Conservation (phyloP, 768 basidiomycete genomes). For the Suillus brevipes region DNA sequence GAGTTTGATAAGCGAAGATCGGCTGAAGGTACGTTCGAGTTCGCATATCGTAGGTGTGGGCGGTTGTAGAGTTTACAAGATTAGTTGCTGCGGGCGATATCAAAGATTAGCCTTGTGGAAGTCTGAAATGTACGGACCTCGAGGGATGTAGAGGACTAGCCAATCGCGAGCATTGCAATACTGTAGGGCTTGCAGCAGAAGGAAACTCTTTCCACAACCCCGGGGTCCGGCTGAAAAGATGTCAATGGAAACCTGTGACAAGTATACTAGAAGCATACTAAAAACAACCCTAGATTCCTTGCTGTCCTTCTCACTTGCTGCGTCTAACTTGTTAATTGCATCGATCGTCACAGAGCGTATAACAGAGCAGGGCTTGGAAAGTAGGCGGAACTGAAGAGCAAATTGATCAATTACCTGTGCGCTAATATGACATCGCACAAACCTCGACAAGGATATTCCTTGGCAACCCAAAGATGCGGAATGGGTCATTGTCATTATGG, state of each 20-base stretch:
- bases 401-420: neutral
- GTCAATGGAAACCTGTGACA: slow-evolving; percentile 6
- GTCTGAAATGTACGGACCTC: slow-evolving; percentile 46
- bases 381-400: slow-evolving; percentile 56
- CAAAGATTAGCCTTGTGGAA: neutral
- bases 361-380: slow-evolving; percentile 71
- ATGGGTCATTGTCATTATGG: slow-evolving; percentile 45
- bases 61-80: slow-evolving; percentile 74
- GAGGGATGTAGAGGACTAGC: slow-evolving; percentile 85
- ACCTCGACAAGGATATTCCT: slow-evolving; percentile 73
- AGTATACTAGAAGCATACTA: slow-evolving; percentile 45
- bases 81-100: slow-evolving; percentile 40
- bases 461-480: slow-evolving; percentile 73
- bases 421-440: slow-evolving; percentile 18
- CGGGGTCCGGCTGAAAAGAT: slow-evolving; percentile 57
- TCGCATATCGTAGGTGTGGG: slow-evolving; percentile 71
- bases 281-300: slow-evolving; percentile 56
- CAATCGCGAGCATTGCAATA: slow-evolving; percentile 65
- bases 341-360: slow-evolving; percentile 67
- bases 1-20: slow-evolving; percentile 57
- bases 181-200: slow-evolving; percentile 75
- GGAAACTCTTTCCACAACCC: slow-evolving; percentile 81
- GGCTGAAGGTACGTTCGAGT: slow-evolving; percentile 80
- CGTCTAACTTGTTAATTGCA: slow-evolving; percentile 51
- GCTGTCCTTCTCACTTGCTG: slow-evolving; percentile 51